phyloP scores from a whole-genome alignment of 441 rosid genomes.

The Pelargonium fulgidum region DNA sequence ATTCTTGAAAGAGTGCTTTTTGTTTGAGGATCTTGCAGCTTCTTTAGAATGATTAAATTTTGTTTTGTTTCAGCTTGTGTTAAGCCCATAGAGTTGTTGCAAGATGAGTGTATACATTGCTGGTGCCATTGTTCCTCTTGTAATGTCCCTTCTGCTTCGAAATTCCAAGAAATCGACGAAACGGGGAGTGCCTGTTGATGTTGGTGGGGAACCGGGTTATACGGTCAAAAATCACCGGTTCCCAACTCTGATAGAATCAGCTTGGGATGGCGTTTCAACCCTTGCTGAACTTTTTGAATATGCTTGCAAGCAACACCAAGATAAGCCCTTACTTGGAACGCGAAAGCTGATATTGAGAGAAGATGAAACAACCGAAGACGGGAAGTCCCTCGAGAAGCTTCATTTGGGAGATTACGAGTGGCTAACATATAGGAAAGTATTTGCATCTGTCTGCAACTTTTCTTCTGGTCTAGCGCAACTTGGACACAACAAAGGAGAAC shows the following conservation, averaged over 20 bases:
- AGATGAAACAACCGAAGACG: conserved; percentile 48
- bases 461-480: conserved; percentile 76
- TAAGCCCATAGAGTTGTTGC: conserved; percentile 4
- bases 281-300: conserved; percentile 86
- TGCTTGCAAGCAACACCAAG: conserved; percentile 51
- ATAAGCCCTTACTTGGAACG: conserved; percentile 67
- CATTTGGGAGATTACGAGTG: conserved; percentile 93
- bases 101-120: conserved; percentile 70
- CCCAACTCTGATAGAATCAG: conserved; percentile 47
- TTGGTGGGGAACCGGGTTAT: conserved; percentile 78
- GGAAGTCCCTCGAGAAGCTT: conserved; percentile 79
- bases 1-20: neutral
- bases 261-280: conserved; percentile 75
- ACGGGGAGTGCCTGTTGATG: conserved; percentile 73
- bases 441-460: conserved; percentile 57
- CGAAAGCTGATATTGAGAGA: conserved; percentile 61
- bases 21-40: neutral
- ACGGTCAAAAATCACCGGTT: conserved; percentile 56
- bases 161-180: conserved; percentile 55
- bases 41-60: conserved; percentile 3
- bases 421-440: conserved; percentile 55
- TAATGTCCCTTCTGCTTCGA: conserved; percentile 53
- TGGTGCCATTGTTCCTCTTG: conserved; percentile 67
- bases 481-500: conserved; percentile 67
- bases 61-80: conserved; percentile 23